Conservation (phyloP, 345 rosid genomes). For the Gynandropsis gynandra region DNA sequence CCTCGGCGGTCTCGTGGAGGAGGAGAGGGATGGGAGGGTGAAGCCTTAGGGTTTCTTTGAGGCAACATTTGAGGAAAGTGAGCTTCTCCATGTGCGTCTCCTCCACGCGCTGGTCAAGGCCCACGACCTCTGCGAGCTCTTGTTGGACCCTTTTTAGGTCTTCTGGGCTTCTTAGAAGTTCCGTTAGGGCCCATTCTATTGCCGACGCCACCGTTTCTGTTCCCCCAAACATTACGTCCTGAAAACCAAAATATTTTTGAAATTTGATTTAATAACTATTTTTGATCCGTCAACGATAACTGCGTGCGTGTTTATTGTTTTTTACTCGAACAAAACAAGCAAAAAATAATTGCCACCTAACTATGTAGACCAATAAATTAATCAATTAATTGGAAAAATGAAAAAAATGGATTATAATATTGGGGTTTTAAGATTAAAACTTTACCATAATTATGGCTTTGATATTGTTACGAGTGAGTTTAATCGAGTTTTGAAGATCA, state of each 20-base stretch:
- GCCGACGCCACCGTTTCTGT: slow-evolving; percentile 96
- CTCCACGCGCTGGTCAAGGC: slow-evolving; percentile 68
- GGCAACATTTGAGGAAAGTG: slow-evolving; percentile 52
- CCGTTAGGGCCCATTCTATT: slow-evolving; percentile 88
- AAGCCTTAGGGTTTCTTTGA: slow-evolving; percentile 78
- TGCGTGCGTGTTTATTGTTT: no score
- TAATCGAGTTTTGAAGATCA: slow-evolving; percentile 61
- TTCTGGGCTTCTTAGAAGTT: slow-evolving; percentile 69
- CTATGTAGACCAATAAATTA: no score
- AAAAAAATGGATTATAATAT: no score
- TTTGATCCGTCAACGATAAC: no score
- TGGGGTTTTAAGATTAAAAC: no score
- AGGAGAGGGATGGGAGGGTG: slow-evolving; percentile 98
- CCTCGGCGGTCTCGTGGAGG: slow-evolving; percentile 87
- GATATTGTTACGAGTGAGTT: slow-evolving; percentile 68
- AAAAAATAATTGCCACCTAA: no score
- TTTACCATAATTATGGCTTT: slow-evolving; percentile 94
- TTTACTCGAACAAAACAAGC: no score
- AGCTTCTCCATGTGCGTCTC: slow-evolving; percentile 74
- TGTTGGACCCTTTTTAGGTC: slow-evolving; percentile 65
- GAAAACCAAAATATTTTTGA: no score
- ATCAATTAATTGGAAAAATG: no score
- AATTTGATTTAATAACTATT: no score
- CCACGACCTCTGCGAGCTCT: slow-evolving; percentile 77
- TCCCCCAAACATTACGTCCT: slow-evolving; percentile 99